Base-by-base conservation (phyloP, 495 filamentous ascomycete species). In the Talaromyces nanjingensis region DNA sequence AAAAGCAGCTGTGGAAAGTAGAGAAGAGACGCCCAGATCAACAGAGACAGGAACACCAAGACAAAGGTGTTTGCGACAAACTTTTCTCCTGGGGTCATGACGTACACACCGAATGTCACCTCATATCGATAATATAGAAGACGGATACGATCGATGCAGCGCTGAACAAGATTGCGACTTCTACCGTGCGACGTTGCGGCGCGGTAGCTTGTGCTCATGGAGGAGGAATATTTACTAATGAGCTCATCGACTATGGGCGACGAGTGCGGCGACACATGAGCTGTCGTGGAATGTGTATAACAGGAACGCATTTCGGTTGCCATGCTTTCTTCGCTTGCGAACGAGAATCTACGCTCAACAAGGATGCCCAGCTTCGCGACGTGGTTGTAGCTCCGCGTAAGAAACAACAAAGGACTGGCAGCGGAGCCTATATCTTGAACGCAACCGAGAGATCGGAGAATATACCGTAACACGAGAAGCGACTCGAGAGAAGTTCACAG, bases 101-200 rank as follows among this genome's bases (percentile, higher is more conserved):
- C 89, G 72, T 91, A 91, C 24, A 90, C 76, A 37, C 85, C 82
- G 69, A 88, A 88, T 8, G 88, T 90, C 65, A 90, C 88, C 72
- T 90, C 87, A 70, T 90, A 90, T 68, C 89, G 88, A 71, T 91
- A 91, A 66, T 86, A 83, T 71, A 88, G 88, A 57, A 86, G 80
- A 65, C 81, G 81, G 27, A 89, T 74, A 70, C 83, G 83, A 60
- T 83, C 80, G 61, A 81, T 63, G 42, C 82, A 39, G 27, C 74
- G 72, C 62, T 72, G 72, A 33, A 77, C 16, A 4, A 71, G 61
- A 59, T 73, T 74, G 31, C 68, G 70, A 16, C 64, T 68, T 18
- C 68, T 45, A 24, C 66, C 68, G 22, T 61, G 60, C 47, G 68
- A 49, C 52, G 31, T 27, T 59, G 61, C 59, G 61, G 66, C 18